phyloP scores from a whole-genome alignment of 495 filamentous ascomycete species.

The Xylaria venustula region DNA sequence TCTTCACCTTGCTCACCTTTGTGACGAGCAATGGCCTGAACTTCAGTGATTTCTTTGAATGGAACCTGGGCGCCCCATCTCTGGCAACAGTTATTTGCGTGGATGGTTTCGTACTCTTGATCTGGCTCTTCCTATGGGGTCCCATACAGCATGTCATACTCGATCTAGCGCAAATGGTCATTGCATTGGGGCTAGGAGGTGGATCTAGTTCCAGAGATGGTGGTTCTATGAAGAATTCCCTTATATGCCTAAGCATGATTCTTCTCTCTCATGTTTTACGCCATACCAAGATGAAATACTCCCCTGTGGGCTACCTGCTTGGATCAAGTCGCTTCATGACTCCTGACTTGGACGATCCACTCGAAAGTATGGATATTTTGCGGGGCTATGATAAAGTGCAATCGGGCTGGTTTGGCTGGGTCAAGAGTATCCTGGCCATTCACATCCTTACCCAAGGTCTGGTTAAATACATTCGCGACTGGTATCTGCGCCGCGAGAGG shows the following conservation, averaged over 20 bases:
- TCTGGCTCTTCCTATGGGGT: slow-evolving; percentile 90
- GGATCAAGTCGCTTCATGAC: slow-evolving; percentile 42
- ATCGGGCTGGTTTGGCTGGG: slow-evolving; percentile 51
- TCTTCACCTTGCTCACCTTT: slow-evolving; percentile 92
- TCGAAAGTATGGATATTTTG: slow-evolving; percentile 38
- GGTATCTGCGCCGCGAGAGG: slow-evolving; percentile 55
- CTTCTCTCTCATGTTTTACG: slow-evolving; percentile 64
- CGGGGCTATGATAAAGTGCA: slow-evolving; percentile 42
- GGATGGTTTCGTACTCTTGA: slow-evolving; percentile 73
- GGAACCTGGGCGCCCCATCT: slow-evolving; percentile 62
- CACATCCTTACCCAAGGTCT: slow-evolving; percentile 86
- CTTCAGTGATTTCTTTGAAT: slow-evolving; percentile 50
- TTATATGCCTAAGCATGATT: slow-evolving; percentile 81
- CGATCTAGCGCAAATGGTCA: slow-evolving; percentile 94
- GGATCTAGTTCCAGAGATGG: slow-evolving; percentile 75
- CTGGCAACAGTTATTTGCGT: slow-evolving; percentile 77
- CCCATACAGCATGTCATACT: slow-evolving; percentile 85
- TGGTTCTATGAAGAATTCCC: slow-evolving; percentile 63
- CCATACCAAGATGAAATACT: slow-evolving; percentile 49
- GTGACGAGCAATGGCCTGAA: slow-evolving; percentile 62
- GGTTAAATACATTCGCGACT: slow-evolving; percentile 60
- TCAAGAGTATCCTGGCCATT: slow-evolving; percentile 67
- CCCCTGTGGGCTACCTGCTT: slow-evolving; percentile 39
- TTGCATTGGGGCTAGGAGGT: slow-evolving; percentile 89
- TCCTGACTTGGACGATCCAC: slow-evolving; percentile 38